These are phyloP conservation scores for Cercophora sp. DNA, from an alignment of 495 filamentous ascomycete genomes.

Conservation along the genomic window DNA sequence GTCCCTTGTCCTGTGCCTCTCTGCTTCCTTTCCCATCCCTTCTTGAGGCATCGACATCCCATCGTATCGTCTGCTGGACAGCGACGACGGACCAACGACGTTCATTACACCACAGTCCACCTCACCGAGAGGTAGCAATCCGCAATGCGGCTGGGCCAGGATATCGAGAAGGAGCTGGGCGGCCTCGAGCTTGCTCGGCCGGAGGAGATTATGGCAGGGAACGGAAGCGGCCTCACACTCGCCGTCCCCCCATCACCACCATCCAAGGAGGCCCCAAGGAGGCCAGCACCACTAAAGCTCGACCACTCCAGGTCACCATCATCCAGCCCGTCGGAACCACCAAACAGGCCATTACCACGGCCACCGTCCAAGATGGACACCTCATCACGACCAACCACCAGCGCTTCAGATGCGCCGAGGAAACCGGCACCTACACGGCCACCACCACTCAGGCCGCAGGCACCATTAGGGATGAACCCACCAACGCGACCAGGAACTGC, in stretches of 20 bases:
- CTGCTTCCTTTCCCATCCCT: too few species aligned
- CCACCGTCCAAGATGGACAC: constrained; percentile 18
- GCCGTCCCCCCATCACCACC: constrained; percentile 27
- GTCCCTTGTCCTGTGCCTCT: not conserved
- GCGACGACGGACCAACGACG: constrained; percentile 22
- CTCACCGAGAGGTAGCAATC: constrained; percentile 15
- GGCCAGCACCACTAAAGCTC: constrained; percentile 6
- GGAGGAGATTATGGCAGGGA: constrained; percentile 2
- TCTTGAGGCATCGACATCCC: not conserved
- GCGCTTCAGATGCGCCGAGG: constrained; percentile 14
- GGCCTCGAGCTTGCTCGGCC: constrained; percentile 11
- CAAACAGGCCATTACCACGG: constrained; percentile 27
- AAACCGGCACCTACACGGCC: constrained; percentile 20
- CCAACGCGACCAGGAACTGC: constrained; percentile 28
- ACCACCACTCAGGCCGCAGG: constrained; percentile 18
- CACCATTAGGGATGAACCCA: constrained; percentile 24
- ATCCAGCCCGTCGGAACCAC: constrained; percentile 18
- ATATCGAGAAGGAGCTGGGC: constrained; percentile 22
- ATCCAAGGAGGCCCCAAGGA: constrained; percentile 18
- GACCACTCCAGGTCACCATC: constrained; percentile 1
- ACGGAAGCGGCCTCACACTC: constrained; percentile 13
- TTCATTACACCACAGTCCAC: constrained; percentile 13
- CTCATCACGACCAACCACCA: too few species aligned
- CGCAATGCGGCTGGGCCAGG: constrained; percentile 18
- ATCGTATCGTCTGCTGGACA: constrained; percentile 31